phyloP scores from a whole-genome alignment of 2,329 filamentous ascomycete genomes.

The Rhynchosporium graminicola region DNA sequence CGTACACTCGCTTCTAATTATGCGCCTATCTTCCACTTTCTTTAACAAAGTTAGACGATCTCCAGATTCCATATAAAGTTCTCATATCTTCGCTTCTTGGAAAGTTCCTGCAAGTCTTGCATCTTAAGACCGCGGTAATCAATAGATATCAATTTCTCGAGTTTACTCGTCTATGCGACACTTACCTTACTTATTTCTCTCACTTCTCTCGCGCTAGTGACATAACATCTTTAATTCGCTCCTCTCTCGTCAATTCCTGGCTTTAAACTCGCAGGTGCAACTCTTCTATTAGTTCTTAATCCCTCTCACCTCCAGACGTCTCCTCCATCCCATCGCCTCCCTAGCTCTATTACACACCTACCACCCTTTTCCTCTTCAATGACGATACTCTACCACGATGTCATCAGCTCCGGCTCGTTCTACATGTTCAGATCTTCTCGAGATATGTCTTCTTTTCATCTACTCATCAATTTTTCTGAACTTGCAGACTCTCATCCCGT shows the following conservation, averaged over 20 bases:
- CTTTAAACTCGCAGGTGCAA: background rate
- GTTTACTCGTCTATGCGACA: background rate
- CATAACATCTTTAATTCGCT: background rate
- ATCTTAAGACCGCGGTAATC: too few relatives aligned
- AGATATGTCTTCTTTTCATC: too few relatives aligned
- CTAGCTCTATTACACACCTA: background rate
- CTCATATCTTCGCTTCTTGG: too few relatives aligned
- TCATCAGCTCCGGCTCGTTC: conserved; percentile 29
- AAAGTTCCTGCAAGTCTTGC: too few relatives aligned
- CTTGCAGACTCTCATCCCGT: too few relatives aligned
- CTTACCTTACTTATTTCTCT: background rate
- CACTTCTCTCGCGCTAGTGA: background rate
- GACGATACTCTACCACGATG: conserved; percentile 33
- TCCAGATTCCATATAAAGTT: too few relatives aligned
- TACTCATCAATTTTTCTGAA: too few relatives aligned
- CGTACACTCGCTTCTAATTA: too few relatives aligned
- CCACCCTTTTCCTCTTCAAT: background rate
- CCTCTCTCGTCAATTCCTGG: conserved; percentile 1
- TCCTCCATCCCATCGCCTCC: background rate
- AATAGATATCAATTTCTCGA: background rate
- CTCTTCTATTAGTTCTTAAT: background rate
- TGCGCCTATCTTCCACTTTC: too few relatives aligned
- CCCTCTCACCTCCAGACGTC: background rate
- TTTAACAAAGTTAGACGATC: too few relatives aligned
- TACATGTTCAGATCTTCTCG: conserved; percentile 31